Evolutionary conservation across 2,329 filamentous ascomycete species (phyloP), one percentile per base, ranked within the genome.

Genomic region (Didymella pomorum): DNA sequence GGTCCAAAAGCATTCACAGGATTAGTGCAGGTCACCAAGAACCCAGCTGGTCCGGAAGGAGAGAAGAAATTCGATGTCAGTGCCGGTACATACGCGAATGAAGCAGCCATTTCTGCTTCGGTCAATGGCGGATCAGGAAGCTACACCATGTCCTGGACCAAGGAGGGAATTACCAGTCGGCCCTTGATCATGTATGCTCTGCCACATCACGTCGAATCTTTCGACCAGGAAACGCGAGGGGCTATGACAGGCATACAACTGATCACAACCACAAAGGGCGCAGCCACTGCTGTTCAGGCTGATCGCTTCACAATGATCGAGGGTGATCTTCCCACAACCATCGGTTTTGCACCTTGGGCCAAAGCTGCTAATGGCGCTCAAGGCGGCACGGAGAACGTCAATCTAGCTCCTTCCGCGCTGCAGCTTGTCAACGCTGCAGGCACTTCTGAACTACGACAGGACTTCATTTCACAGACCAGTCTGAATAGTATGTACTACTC

Each of bases 401-500:
- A 67, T 14, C 68, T 88, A 5, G 80, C 80, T 1, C 49, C 72
- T 3, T 77, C 79, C 10, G 86, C 87, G 0, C 86, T 87, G 66
- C 73, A 81, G 3, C 79, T 80, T 1, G 89, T 96, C 54, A 80
- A 81, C 44, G 80, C 83, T 8, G 82, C 87, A 9, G 90, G 91
- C 0, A 80, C 83, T 12, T 82, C 82, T 18, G 95, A 99, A 76
- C 80, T 97, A 0, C 84, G 85, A 2, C 88, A 96, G 76, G 84
- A 96, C 73, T 91, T 97, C 74, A 77, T 82, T 26, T 77, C 79
- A 0, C 91, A 97, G 73, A 87, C 89, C 3, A 86, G 95, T 67
- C 80, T 93, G 25, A 86, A 95, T 75, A 97, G 93, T 49, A 96
- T 97, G 90, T 99, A 99, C 77, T 98, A 90, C 76, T 91, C 90